Evolutionary conservation across 495 filamentous ascomycete species (phyloP).

Genomic region (Polyplosphaeria fusca): DNA sequence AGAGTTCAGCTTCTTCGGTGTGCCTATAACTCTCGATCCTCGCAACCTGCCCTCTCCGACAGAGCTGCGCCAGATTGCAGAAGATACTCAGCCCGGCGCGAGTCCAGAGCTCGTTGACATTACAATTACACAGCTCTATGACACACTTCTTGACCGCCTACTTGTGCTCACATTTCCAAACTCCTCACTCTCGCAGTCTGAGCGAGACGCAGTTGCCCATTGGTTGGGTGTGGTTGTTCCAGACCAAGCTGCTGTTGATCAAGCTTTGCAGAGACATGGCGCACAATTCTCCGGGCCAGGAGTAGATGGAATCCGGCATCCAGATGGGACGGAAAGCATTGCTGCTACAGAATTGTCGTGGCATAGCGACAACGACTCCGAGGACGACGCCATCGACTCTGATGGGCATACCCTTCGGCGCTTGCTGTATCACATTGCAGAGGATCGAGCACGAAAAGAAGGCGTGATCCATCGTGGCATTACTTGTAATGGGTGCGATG

Average conservation of each 20-base stretch:
- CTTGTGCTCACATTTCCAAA: slow-evolving; percentile 14
- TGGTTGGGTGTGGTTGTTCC: slow-evolving; percentile 2
- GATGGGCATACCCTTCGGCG: slow-evolving; percentile 54
- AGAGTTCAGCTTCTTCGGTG: slow-evolving; percentile 22
- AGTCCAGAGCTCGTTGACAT: slow-evolving; percentile 8
- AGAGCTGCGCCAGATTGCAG: slow-evolving; percentile 15
- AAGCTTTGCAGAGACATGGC: slow-evolving; percentile 9
- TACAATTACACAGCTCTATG: slow-evolving; percentile 19
- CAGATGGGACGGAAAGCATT: slow-evolving; percentile 23
- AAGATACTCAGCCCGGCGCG: background rate
- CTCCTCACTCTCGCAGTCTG: background rate
- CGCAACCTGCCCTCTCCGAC: background rate
- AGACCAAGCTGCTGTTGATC: background rate
- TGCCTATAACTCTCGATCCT: slow-evolving; percentile 11
- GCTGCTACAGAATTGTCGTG: slow-evolving; percentile 28
- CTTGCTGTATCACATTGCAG: slow-evolving; percentile 49
- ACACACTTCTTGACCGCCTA: slow-evolving; percentile 25
- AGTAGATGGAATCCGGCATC: background rate
- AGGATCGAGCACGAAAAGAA: slow-evolving; percentile 58
- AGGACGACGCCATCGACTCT: slow-evolving; percentile 42
- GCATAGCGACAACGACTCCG: slow-evolving; percentile 18
- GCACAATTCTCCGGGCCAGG: background rate
- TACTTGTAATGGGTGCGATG: slow-evolving; percentile 81
- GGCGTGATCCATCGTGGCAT: slow-evolving; percentile 94
- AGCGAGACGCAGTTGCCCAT: slow-evolving; percentile 2